phyloP scores from a whole-genome alignment of 2,329 filamentous ascomycete genomes.

The Apiospora marii region DNA sequence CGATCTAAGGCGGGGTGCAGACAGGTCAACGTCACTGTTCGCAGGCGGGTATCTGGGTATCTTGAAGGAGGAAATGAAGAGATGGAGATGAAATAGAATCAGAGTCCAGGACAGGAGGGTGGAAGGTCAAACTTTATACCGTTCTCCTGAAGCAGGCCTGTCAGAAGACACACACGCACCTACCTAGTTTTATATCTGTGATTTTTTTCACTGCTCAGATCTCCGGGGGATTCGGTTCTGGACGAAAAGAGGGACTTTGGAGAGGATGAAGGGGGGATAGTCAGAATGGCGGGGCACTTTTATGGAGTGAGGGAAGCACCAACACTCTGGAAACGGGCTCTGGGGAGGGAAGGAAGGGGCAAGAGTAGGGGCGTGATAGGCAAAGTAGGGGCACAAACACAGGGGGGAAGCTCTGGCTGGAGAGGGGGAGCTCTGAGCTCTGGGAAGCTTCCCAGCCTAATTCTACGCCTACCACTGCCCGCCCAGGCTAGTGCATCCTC shows the following conservation, averaged over 20 bases:
- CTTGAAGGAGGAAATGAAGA: slow-evolving; percentile 6
- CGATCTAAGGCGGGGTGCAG: slow-evolving; percentile 22
- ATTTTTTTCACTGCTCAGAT: slow-evolving; percentile 7
- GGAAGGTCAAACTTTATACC: slow-evolving; percentile 18
- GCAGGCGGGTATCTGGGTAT: background rate
- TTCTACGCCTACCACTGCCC: background rate
- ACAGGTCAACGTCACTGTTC: slow-evolving; percentile 15
- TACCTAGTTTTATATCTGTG: slow-evolving; percentile 18
- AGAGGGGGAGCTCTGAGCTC: background rate
- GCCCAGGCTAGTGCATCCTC: background rate
- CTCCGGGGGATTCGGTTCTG: slow-evolving; percentile 21
- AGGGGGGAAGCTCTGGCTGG: background rate
- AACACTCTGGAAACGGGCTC: slow-evolving; percentile 18
- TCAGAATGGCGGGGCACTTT: slow-evolving; percentile 15
- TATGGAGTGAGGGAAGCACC: slow-evolving; percentile 14
- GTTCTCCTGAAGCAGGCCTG: background rate
- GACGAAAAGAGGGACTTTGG: slow-evolving; percentile 15
- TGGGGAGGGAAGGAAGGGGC: background rate
- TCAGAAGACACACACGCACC: slow-evolving; percentile 5
- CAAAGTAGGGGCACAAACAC: too few species aligned
- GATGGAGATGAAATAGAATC: slow-evolving; percentile 7
- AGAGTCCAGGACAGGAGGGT: slow-evolving; percentile 1
- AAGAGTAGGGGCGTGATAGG: too few species aligned
- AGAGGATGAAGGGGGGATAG: slow-evolving; percentile 11
- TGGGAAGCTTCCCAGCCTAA: background rate